A percentile compares a stretch with the other conserved stretches of the same genome.
Conservation (phyloP, 2,329 filamentous ascomycete species). For the Trichophyton verrucosum region DNA sequence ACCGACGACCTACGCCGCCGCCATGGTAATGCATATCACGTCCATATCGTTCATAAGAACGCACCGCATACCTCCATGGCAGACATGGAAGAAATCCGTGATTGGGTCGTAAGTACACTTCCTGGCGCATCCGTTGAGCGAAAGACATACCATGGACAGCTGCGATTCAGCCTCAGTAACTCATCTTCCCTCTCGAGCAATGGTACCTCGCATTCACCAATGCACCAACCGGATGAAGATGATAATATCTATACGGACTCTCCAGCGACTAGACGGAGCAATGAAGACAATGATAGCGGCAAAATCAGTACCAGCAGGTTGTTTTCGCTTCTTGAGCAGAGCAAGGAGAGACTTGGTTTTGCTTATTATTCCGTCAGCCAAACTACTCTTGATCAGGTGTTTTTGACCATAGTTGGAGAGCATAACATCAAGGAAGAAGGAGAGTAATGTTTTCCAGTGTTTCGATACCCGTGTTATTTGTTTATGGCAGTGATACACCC, state of each 20-base stretch:
- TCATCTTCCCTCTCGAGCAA: not conserved
- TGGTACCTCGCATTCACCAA: conserved; percentile 6
- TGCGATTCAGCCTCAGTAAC: conserved; percentile 63
- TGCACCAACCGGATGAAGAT: conserved; percentile 4
- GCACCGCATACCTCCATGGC: conserved; percentile 59
- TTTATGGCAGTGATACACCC: too few relatives aligned
- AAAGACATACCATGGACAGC: conserved; percentile 70
- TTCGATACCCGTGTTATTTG: not conserved
- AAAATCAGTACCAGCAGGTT: conserved; percentile 32
- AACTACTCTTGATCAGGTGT: conserved; percentile 83
- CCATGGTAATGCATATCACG: conserved; percentile 66
- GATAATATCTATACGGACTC: not conserved
- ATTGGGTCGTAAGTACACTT: conserved; percentile 53
- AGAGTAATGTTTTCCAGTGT: conserved; percentile 1
- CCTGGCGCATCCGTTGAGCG: conserved; percentile 56
- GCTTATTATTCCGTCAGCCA: conserved; percentile 80
- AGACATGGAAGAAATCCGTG: conserved; percentile 54
- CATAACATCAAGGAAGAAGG: conserved; percentile 61
- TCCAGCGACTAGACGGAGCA: not conserved
- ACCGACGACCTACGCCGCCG: conserved; percentile 58
- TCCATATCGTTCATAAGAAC: conserved; percentile 64
- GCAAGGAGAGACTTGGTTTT: conserved; percentile 55
- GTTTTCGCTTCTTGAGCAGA: conserved; percentile 60
- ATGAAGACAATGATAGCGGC: not conserved
- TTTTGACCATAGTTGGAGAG: conserved; percentile 68